phyloP scores from a whole-genome alignment of 2,329 filamentous ascomycete genomes.

The Diaporthe capsici region DNA sequence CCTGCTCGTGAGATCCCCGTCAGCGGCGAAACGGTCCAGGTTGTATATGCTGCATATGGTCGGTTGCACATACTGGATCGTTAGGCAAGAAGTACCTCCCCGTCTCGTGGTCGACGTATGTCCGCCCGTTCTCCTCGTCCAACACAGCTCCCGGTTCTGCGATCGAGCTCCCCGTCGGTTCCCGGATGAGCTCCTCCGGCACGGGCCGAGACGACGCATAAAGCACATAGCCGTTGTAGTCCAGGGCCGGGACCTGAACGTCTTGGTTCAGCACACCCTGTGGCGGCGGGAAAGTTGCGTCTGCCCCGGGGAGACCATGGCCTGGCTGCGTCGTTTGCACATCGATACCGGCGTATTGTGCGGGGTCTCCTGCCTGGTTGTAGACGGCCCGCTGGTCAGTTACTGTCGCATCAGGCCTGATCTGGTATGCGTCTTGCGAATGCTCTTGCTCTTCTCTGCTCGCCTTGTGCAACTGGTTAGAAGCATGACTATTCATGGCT shows the following conservation, averaged over 20 bases:
- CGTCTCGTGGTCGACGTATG: constrained; percentile 19
- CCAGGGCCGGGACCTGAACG: background rate
- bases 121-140: constrained; percentile 30
- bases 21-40: background rate
- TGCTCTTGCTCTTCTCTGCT: background rate
- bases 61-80: constrained; percentile 2
- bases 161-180: constrained; percentile 16
- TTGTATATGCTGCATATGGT: background rate
- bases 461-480: background rate
- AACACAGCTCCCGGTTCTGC: background rate
- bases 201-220: background rate
- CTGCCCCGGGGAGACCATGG: background rate
- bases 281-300: background rate
- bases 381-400: background rate
- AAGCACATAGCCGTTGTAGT: constrained; percentile 7
- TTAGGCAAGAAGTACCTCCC: constrained; percentile 31
- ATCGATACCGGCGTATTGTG: background rate
- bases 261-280: background rate
- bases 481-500: background rate
- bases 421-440: background rate
- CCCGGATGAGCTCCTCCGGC: constrained; percentile 21
- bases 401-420: background rate
- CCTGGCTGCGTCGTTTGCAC: background rate
- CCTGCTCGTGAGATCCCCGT: background rate
- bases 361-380: background rate